These are phyloP conservation scores for Cytospora schulzeri DNA, from an alignment of 2,329 filamentous ascomycete species.

Conservation along the genomic window DNA sequence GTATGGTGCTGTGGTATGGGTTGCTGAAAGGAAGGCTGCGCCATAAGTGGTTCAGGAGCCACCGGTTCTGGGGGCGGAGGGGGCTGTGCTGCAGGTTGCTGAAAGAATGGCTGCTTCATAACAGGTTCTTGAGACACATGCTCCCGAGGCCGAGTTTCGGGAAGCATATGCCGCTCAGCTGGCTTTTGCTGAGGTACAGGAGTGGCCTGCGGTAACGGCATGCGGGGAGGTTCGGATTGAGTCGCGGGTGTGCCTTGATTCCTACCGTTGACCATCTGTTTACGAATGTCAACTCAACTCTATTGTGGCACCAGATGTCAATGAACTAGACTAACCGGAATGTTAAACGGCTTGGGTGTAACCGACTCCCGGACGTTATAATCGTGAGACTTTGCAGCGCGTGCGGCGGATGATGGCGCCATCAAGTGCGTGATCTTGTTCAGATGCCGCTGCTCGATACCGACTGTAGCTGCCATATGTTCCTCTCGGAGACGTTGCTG, in stretches of 20 bases:
- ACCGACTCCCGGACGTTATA: constrained; percentile 5
- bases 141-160: background rate
- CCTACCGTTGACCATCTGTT: background rate
- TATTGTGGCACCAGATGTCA: background rate
- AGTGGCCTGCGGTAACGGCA: background rate
- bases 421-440: constrained; percentile 21
- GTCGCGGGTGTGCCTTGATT: constrained; percentile 3
- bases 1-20: background rate
- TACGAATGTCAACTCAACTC: background rate
- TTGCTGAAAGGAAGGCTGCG: too few relatives aligned
- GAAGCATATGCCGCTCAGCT: background rate
- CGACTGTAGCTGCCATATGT: constrained; percentile 16
- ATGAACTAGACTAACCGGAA: constrained; percentile 8
- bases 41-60: background rate
- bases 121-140: constrained; percentile 6
- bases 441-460: constrained; percentile 19
- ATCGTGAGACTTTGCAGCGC: background rate
- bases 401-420: constrained; percentile 2
- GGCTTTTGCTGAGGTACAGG: constrained; percentile 8
- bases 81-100: background rate
- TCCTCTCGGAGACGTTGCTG: constrained; percentile 22
- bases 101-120: constrained; percentile 2
- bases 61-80: constrained; percentile 4
- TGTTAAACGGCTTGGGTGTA: background rate
- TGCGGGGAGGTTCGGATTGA: background rate